Base-by-base conservation (phyloP, 2,329 filamentous ascomycete genomes). In the Aspergillus terreus region DNA sequence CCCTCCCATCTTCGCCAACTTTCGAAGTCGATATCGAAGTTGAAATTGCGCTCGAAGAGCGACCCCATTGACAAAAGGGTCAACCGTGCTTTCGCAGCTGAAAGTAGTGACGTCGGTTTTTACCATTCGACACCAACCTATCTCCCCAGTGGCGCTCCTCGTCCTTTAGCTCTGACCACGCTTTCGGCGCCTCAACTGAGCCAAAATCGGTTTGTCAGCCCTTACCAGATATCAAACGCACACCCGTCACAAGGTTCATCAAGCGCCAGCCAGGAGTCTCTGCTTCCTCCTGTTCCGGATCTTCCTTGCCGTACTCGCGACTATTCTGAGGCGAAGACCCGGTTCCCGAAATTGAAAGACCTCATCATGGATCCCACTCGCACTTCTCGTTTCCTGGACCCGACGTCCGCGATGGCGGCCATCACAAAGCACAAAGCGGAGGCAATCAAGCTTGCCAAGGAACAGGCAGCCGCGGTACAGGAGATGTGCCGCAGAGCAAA, bases 351-450 rank as follows among this genome's bases (percentile, higher is more conserved):
- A 12, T 27, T 19, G 12, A 6, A 43, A 33, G 4, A 19, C 15
- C 14, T 14, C 51, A 57, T 21, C 42, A 63, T 63, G 60, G 53
- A 59, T 42, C 43, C 42, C 11, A 30, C 60, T 42, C 66, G 69
- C 15, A 55, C 40, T n/a, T 71, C 70, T 3, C 61, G 55, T 4
- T 65, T 74, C 40, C 56, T 74, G 42, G 71, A 74, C 52, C 71
- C 72, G 19, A 68, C 71, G 40, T 72, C 71, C 43, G 71, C 72
- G 32, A 64, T 74, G 67, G 66, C 70, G 50, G 72, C 74, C 12
- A 70, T 77, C 55, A 76, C 73, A n/a, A 73, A 71, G 50, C 75
- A 77, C 55, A 76, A 76, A 51, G 68, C 69, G n/a, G 74, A 77
- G 57, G 75, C 75, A 4, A 73, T 78, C 43, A 71, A 70, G 44